phyloP scores from a whole-genome alignment of 2,329 filamentous ascomycete genomes.

The Berkeleyomyces basicola region DNA sequence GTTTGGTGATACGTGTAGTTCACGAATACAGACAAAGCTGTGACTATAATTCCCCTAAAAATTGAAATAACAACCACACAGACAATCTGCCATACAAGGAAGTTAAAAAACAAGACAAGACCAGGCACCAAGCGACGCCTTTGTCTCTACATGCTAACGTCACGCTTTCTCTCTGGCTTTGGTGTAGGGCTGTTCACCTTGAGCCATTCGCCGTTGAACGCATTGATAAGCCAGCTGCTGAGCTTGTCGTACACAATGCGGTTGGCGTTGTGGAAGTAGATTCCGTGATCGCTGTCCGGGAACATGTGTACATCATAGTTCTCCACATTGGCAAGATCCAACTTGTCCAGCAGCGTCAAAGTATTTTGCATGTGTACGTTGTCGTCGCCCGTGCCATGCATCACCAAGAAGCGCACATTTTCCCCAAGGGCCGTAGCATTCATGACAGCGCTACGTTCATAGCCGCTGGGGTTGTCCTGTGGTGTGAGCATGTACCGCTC shows the following conservation, averaged over 20 bases:
- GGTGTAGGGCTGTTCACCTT: conserved; percentile 37
- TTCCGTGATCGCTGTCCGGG: conserved; percentile 88
- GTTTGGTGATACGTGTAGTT: too few species aligned
- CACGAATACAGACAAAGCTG: too few species aligned
- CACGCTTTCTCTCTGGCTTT: conserved; percentile 18
- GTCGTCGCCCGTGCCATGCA: conserved; percentile 94
- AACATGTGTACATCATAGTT: conserved; percentile 97
- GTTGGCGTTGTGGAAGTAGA: conserved; percentile 88
- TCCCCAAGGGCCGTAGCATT: conserved; percentile 57
- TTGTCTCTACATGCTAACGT: neutral
- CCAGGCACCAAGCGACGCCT: neutral
- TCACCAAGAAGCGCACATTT: conserved; percentile 78
- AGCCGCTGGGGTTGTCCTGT: conserved; percentile 62
- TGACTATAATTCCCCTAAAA: neutral
- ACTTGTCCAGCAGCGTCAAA: conserved; percentile 66
- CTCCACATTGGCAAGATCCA: conserved; percentile 65
- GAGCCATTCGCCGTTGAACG: conserved; percentile 93
- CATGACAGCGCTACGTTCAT: conserved; percentile 54
- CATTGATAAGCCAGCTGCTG: conserved; percentile 84
- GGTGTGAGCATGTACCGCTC: conserved; percentile 96
- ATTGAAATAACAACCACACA: neutral
- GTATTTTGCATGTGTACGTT: conserved; percentile 97
- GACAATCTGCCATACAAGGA: neutral
- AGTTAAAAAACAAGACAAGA: neutral
- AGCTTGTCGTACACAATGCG: conserved; percentile 86